Conservation (phyloP, 1,284 basidiomycete genomes). For the Tremellales sp. region DNA sequence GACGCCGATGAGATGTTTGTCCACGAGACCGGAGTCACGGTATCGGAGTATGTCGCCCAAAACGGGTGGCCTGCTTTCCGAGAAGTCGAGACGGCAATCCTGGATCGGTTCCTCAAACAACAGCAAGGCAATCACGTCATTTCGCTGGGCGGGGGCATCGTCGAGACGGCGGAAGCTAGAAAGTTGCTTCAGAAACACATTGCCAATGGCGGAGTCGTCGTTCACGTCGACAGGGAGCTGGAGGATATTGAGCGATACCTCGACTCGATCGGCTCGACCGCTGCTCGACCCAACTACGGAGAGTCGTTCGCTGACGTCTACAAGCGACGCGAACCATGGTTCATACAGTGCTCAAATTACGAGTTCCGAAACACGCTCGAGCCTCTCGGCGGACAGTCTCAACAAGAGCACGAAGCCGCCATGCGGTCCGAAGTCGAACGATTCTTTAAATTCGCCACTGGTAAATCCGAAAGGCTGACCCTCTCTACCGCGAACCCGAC, state of each 20-base stretch:
- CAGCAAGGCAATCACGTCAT: conserved; percentile 66
- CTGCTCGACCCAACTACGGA: conserved; percentile 76
- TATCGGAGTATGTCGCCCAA: conserved; percentile 72
- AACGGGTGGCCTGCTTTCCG: conserved; percentile 78
- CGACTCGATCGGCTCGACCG: conserved; percentile 58
- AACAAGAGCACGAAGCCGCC: conserved; percentile 36
- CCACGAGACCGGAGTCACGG: conserved; percentile 58
- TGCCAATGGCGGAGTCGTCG: conserved; percentile 59
- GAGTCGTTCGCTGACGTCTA: conserved; percentile 77
- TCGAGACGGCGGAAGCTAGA: conserved; percentile 76
- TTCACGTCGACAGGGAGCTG: conserved; percentile 67
- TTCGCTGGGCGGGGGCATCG: conserved; percentile 92
- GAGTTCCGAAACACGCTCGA: conserved; percentile 70
- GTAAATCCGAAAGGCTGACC: conserved; percentile 64
- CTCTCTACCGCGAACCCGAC: conserved; percentile 61
- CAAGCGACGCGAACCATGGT: conserved; percentile 80
- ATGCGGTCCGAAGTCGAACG: conserved; percentile 44
- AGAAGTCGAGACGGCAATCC: conserved; percentile 56
- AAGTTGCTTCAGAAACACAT: conserved; percentile 68
- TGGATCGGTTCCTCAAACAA: conserved; percentile 60
- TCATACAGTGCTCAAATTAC: conserved; percentile 74
- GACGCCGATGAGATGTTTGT: conserved; percentile 86
- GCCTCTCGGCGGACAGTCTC: conserved; percentile 32
- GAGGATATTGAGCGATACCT: conserved; percentile 75
- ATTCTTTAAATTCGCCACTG: conserved; percentile 88